Evolutionary conservation across 1,284 basidiomycete genomes (phyloP).

Genomic region (Boletus sp.): DNA sequence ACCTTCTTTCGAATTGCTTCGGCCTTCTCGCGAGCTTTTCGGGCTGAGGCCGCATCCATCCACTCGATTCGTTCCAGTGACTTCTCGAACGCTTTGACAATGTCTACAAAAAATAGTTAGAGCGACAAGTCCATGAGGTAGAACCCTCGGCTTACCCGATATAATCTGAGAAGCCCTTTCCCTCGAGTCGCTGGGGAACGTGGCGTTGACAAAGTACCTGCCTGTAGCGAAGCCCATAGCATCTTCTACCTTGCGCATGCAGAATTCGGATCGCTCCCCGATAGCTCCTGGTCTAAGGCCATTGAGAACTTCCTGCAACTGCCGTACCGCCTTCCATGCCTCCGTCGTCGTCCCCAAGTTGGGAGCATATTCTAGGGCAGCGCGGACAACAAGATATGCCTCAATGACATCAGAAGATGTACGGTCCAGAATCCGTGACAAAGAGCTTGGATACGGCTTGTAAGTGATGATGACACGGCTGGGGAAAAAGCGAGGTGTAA

Average conservation of each 20-base stretch:
- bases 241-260: conserved; percentile 59
- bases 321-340: conserved; percentile 70
- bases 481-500: conserved; percentile 78
- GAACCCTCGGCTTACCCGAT: conserved; percentile 45
- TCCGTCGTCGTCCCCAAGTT: conserved; percentile 71
- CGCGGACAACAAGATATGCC: conserved; percentile 79
- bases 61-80: conserved; percentile 79
- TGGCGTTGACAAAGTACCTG: conserved; percentile 81
- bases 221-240: conserved; percentile 73
- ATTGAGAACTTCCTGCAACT: conserved; percentile 66
- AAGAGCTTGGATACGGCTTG: conserved; percentile 70
- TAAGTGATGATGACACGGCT: conserved; percentile 77
- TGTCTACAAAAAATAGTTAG: conserved; percentile 43
- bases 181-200: conserved; percentile 81
- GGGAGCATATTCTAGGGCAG: conserved; percentile 62
- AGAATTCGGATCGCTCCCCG: conserved; percentile 79
- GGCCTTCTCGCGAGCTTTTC: conserved; percentile 85
- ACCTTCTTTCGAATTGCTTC: conserved; percentile 80
- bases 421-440: conserved; percentile 68
- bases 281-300: conserved; percentile 87
- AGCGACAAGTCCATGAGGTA: neutral
- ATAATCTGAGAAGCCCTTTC: conserved; percentile 84
- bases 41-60: conserved; percentile 87
- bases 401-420: conserved; percentile 75
- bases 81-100: conserved; percentile 80